Percentiles rank a stretch among this genome's conserved stretches.
Evolutionary conservation across 2,329 filamentous ascomycete species (phyloP).

Genomic region (Dichotomopilus funicola): DNA sequence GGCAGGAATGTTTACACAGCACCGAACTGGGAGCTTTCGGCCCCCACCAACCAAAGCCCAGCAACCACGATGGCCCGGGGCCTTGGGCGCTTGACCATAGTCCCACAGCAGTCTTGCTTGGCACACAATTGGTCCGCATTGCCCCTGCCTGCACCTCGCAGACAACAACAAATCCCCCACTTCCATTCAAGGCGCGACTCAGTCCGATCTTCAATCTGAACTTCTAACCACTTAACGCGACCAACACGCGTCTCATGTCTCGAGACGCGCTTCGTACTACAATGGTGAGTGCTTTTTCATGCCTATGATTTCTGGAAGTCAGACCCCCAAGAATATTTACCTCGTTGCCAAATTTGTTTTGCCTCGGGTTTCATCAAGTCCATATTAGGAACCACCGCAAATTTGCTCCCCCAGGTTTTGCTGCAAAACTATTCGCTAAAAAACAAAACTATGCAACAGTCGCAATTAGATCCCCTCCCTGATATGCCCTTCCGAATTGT

Average conservation of each 20-base stretch:
- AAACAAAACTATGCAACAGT: conserved; percentile 53
- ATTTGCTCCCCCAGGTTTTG: neutral
- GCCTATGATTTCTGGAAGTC: neutral
- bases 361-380: neutral
- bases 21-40: conserved; percentile 11
- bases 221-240: conserved; percentile 14
- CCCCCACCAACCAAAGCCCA: conserved; percentile 12
- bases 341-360: neutral
- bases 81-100: neutral
- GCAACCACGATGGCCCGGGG: conserved; percentile 14
- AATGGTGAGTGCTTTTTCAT: conserved; percentile 14
- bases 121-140: conserved; percentile 4
- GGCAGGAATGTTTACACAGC: conserved; percentile 21
- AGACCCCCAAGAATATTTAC: neutral
- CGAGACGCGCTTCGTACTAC: conserved; percentile 5
- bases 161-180: conserved; percentile 3
- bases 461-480: conserved; percentile 83
- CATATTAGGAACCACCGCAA: neutral
- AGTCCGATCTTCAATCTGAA: neutral
- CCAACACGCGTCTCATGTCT: conserved; percentile 8
- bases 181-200: neutral
- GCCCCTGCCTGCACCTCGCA: conserved; percentile 3
- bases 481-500: conserved; percentile 90
- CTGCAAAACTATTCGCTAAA: conserved; percentile 14
- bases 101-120: neutral